Evolutionary conservation across 1,284 basidiomycete species (phyloP), one percentile per base, ranked within the genome.

Genomic region (Trichosporon inkin): DNA sequence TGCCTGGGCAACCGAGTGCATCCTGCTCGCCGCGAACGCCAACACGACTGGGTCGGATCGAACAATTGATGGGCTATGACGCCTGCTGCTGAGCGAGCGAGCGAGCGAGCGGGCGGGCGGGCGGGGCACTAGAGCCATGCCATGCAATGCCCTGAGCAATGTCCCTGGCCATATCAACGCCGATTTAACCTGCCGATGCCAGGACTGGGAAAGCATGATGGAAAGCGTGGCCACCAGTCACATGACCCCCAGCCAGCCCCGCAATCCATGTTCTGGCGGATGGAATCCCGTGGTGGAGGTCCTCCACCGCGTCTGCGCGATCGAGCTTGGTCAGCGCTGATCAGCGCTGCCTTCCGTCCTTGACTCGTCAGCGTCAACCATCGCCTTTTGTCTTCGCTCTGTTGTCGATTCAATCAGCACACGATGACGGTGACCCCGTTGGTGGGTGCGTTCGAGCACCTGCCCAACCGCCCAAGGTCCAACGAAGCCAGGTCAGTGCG

Each of bases 401-500:
- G 24, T 32, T 10, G 10, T 28, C 44, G 8, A 22, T 49, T 49
- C 16, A 16, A 16, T 13, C 22, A 7, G n/a, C 13, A 49, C 22
- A 39, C 37, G 19, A 60, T 60, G 59, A 52, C 51, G 10, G 51
- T n/a, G 32, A 67, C 66, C 63, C 68, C 73, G 19, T 68, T 76
- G 19, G 69, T 78, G 19, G 70, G 65, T 24, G 53, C 75, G 32
- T 78, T 71, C 54, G 76, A 77, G 58, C 77, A 79, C 56, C 67
- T 79, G 40, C 69, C 66, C 36, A 75, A 74, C 44, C 66, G 73
- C 38, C 71, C 74, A 0, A 62, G 65, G 32, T 71, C 76, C 4
- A 72, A 77, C 37, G 69, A 77, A 55, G 78, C 78, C 7, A 69
- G 70, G 76, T 75, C 35, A 71, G 74, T 62, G 41, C 37, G 14